Evolutionary conservation across 2,329 filamentous ascomycete species (phyloP).

Genomic region (Fusarium redolens): DNA sequence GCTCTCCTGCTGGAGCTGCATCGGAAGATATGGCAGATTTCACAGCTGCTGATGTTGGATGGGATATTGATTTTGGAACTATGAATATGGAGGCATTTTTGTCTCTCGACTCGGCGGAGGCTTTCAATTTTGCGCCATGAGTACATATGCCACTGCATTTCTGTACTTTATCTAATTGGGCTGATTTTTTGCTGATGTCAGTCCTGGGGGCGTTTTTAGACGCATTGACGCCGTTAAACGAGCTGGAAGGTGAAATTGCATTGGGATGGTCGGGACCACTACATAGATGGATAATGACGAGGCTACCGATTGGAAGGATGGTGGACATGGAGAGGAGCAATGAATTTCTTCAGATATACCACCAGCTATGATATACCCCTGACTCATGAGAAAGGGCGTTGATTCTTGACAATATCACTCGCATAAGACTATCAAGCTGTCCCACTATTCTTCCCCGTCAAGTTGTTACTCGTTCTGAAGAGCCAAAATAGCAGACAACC

Average conservation of each 20-base stretch:
- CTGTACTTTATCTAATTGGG: not conserved
- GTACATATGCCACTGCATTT: not conserved
- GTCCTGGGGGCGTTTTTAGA: not conserved
- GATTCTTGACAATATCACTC: not conserved
- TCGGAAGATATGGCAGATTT: slow-evolving; percentile 44
- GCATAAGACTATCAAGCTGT: not conserved
- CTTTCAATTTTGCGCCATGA: slow-evolving; percentile 41
- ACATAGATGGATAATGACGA: not conserved
- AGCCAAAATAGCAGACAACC: slow-evolving; percentile 26
- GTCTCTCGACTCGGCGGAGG: slow-evolving; percentile 46
- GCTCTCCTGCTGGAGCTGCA: slow-evolving; percentile 25
- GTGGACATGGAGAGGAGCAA: not conserved
- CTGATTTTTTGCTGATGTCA: not conserved
- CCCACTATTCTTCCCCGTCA: no score
- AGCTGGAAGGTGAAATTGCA: not conserved
- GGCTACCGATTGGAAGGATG: not conserved
- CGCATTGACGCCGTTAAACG: not conserved
- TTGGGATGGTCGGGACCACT: not conserved
- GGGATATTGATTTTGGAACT: slow-evolving; percentile 47
- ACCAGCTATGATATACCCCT: not conserved
- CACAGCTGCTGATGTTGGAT: slow-evolving; percentile 46
- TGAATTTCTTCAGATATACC: slow-evolving; percentile 13
- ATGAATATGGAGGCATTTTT: slow-evolving; percentile 51
- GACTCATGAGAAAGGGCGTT: not conserved
- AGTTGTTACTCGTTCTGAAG: slow-evolving; percentile 4